Evolutionary conservation across 768 basidiomycete species (phyloP).

Genomic region (Mycena kentingensis): DNA sequence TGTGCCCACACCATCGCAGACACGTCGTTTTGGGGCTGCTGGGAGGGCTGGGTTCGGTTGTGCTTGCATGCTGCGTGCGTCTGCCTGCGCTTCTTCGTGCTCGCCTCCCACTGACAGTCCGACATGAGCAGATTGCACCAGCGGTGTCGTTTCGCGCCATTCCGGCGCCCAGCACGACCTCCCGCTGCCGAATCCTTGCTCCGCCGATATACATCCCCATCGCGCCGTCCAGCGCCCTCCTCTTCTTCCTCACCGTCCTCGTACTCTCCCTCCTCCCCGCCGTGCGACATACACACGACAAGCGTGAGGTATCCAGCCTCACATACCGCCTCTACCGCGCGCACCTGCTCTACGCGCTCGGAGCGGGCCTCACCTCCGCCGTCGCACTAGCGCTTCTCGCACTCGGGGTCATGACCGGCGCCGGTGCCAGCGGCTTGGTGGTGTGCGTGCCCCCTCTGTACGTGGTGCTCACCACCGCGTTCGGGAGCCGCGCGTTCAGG

Average conservation of each 20-base stretch:
- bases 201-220: constrained; percentile 1
- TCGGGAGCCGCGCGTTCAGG: constrained; percentile 14
- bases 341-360: constrained; percentile 8
- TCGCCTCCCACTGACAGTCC: not conserved
- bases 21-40: not conserved
- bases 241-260: constrained; percentile 5
- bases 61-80: constrained; percentile 9
- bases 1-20: constrained; percentile 10
- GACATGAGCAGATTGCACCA: not conserved
- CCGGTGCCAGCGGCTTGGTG: constrained; percentile 2
- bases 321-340: constrained; percentile 8
- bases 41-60: not conserved
- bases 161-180: not conserved
- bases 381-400: constrained; percentile 4
- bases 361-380: not conserved
- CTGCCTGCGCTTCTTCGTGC: not conserved
- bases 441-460: constrained; percentile 3
- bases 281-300: not conserved
- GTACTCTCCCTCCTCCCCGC: constrained; percentile 11
- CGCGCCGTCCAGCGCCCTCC: not conserved
- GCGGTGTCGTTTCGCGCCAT: constrained; percentile 8
- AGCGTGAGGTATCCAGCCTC: not conserved
- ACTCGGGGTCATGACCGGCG: too few species aligned
- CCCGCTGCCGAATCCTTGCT: constrained; percentile 10
- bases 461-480: not conserved